A percentile compares a stretch with the other conserved stretches of the same genome.
phyloP scores from a whole-genome alignment of 331 rosid species.

The Prunus yedoensis region DNA sequence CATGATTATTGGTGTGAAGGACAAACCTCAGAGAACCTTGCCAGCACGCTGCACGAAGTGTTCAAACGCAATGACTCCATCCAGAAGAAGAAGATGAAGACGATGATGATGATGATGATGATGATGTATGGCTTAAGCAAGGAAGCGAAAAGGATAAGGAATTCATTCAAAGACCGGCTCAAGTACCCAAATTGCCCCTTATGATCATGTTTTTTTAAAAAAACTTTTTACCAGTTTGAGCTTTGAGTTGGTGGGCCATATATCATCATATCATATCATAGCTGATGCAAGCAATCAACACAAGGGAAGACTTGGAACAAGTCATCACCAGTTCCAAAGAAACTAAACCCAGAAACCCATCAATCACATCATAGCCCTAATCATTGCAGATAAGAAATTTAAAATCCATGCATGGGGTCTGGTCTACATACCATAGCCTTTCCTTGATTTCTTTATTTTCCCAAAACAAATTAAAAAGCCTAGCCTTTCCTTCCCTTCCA shows the following conservation, averaged over 20 bases:
- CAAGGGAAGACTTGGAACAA: not conserved
- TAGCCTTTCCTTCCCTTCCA: no score
- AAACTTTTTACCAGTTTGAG: not conserved
- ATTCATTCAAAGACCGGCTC: constrained; percentile 17
- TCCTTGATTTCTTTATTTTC: no score
- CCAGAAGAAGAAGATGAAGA: no score
- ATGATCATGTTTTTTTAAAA: not conserved
- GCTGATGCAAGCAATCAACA: constrained; percentile 28
- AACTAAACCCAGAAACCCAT: constrained; percentile 7
- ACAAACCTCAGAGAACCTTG: constrained; percentile 6
- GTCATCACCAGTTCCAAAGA: not conserved
- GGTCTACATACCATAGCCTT: not conserved
- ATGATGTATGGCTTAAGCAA: constrained; percentile 48
- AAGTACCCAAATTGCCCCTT: not conserved
- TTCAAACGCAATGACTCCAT: not conserved
- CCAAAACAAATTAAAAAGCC: no score
- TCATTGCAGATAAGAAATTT: constrained; percentile 53
- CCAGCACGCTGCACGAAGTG: constrained; percentile 52
- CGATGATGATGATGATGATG: constrained; percentile 17
- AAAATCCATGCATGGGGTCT: constrained; percentile 1
- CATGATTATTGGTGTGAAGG: not conserved
- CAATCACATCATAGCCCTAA: constrained; percentile 50
- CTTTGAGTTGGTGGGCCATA: not conserved
- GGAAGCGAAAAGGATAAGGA: constrained; percentile 25
- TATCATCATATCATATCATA: not conserved